Conservation (phyloP, 257 asterid species). For the Thymus quinquecostatus region DNA sequence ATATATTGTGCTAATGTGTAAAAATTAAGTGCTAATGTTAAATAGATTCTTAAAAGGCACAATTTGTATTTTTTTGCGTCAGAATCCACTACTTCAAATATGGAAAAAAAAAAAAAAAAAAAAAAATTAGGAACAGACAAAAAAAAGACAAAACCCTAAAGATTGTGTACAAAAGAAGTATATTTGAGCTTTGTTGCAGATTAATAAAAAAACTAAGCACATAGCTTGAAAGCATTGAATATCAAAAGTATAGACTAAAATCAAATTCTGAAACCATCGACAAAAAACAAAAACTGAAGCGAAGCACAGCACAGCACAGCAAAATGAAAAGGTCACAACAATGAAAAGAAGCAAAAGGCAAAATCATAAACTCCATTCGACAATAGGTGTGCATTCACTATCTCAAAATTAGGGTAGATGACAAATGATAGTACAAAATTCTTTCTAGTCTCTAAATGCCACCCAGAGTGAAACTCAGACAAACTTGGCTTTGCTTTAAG, state of each 20-base stretch:
- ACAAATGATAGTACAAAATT: slow-evolving; percentile 13
- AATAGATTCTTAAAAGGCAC: no score
- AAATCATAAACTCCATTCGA: slow-evolving; percentile 13
- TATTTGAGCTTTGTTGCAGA: no score
- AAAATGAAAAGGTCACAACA: neutral
- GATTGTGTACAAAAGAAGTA: no score
- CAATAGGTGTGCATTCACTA: slow-evolving; percentile 18
- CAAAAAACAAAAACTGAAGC: neutral
- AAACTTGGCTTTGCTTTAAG: slow-evolving; percentile 14
- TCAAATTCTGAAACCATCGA: neutral
- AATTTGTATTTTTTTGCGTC: no score
- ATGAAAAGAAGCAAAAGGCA: neutral
- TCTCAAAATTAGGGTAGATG: slow-evolving; percentile 1
- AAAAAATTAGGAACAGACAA: no score
- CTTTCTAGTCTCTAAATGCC: neutral
- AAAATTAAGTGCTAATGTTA: no score
- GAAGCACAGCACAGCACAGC: neutral
- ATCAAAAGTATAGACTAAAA: neutral
- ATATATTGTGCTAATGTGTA: no score
- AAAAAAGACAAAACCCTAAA: no score
- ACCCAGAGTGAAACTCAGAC: neutral
- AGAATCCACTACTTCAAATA: no score
- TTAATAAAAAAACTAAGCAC: no score
- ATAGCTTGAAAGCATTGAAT: no score
- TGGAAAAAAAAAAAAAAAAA: no score